Conservation (phyloP, 2,329 filamentous ascomycete genomes). For the Pyrenochaeta sp. region DNA sequence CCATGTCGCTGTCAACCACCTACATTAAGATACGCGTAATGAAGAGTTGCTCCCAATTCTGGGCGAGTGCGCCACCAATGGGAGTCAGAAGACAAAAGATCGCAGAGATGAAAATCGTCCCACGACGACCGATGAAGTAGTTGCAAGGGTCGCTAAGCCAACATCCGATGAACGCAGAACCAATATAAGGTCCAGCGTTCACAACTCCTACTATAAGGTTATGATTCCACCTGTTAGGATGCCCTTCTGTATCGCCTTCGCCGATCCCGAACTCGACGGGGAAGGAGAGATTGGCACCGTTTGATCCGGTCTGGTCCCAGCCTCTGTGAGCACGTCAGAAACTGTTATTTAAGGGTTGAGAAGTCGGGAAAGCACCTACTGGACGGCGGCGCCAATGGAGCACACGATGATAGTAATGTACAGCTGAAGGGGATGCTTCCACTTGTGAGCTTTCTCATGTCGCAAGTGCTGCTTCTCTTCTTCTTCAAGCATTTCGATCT, state of each 20-base stretch:
- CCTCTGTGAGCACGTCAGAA: conserved; percentile 41
- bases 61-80: conserved; percentile 26
- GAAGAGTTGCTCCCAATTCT: conserved; percentile 21
- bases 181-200: no score
- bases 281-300: conserved; percentile 66
- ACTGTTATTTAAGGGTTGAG: no score
- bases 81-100: conserved; percentile 35
- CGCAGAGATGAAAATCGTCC: conserved; percentile 40
- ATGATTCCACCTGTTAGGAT: no score
- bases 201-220: no score
- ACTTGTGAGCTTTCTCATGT: conserved; percentile 70
- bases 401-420: conserved; percentile 72
- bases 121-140: conserved; percentile 36
- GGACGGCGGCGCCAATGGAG: conserved; percentile 71
- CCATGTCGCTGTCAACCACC: no score
- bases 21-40: conserved; percentile 16
- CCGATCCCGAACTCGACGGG: conserved; percentile 42
- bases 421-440: conserved; percentile 63
- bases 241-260: no score
- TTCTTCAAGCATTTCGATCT: conserved; percentile 67
- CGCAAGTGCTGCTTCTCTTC: conserved; percentile 67
- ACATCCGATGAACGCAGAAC: conserved; percentile 26
- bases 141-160: conserved; percentile 41
- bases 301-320: conserved; percentile 67
- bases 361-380: conserved; percentile 8